Evolutionary conservation across 2,329 filamentous ascomycete genomes (phyloP).

Genomic region (Pseudocercospora ulei): DNA sequence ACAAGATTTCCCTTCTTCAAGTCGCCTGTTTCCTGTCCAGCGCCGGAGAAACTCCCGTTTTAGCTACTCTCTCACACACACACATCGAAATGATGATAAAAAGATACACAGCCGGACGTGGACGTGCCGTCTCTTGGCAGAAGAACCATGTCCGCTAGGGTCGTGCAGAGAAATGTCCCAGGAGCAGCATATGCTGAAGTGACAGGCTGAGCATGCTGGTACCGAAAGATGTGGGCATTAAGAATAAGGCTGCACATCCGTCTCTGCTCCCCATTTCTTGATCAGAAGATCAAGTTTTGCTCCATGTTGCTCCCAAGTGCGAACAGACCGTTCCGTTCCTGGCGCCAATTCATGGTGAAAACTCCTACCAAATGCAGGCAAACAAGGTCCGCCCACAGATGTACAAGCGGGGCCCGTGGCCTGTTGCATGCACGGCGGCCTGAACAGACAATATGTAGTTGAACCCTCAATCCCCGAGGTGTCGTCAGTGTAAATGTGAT

Average conservation of each 20-base stretch:
- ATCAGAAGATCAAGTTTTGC: constrained; percentile 3
- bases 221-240: constrained; percentile 3
- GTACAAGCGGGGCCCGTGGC: constrained; percentile 1
- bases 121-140: neutral
- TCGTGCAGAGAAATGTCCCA: constrained; percentile 5
- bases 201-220: constrained; percentile 3
- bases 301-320: constrained; percentile 1
- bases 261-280: neutral
- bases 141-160: neutral
- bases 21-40: constrained; percentile 5
- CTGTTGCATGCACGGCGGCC: constrained; percentile 6
- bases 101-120: constrained; percentile 6
- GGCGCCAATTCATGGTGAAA: constrained; percentile 6
- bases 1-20: neutral
- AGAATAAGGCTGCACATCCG: constrained; percentile 1
- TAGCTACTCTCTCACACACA: constrained; percentile 6
- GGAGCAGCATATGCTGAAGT: constrained; percentile 2
- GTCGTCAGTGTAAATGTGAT: constrained; percentile 8
- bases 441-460: constrained; percentile 6
- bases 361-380: constrained; percentile 5
- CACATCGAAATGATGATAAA: constrained; percentile 8
- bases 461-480: neutral
- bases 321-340: neutral
- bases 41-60: constrained; percentile 1
- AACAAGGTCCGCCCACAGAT: neutral